phyloP scores from a whole-genome alignment of 257 asterid genomes.

The Nemophila menziesii region DNA sequence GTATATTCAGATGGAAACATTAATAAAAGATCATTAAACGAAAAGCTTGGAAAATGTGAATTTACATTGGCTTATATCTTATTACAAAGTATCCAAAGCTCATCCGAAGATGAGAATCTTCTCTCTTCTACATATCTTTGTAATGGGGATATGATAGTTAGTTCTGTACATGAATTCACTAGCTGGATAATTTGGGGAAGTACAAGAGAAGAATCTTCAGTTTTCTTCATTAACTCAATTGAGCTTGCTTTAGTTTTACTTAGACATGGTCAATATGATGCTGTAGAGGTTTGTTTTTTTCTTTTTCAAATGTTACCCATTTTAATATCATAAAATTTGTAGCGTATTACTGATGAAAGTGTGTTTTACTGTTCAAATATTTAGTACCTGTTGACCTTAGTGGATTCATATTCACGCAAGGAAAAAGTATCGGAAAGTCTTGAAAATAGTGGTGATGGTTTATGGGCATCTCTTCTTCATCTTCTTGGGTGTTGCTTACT shows the following conservation, averaged over 20 bases:
- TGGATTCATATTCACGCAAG: constrained; percentile 66
- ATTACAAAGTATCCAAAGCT: constrained; percentile 41
- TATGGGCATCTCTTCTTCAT: constrained; percentile 53
- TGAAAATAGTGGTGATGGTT: constrained; percentile 44
- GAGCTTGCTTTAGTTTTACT: constrained; percentile 67
- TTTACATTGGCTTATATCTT: constrained; percentile 65
- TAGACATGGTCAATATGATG: constrained; percentile 65
- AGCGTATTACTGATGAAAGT: constrained; percentile 21
- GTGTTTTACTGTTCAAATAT: constrained; percentile 19
- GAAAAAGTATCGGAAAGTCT: constrained; percentile 64
- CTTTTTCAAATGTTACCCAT: constrained; percentile 10
- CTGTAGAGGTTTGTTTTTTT: constrained; percentile 60
- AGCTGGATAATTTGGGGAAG: constrained; percentile 94
- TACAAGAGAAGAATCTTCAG: constrained; percentile 63
- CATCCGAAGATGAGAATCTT: constrained; percentile 31
- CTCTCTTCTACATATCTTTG: constrained; percentile 34
- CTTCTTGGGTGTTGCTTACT: constrained; percentile 90
- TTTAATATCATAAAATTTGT: constrained; percentile 10
- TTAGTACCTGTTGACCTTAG: constrained; percentile 70
- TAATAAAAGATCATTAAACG: constrained; percentile 55
- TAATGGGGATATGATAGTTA: constrained; percentile 44
- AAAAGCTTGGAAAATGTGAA: constrained; percentile 74
- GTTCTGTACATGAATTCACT: constrained; percentile 54
- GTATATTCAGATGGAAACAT: constrained; percentile 44
- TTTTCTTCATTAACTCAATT: constrained; percentile 66